A percentile compares a stretch with the other conserved stretches of the same genome.
Conservation (phyloP, 2,329 filamentous ascomycete species). For the Colletotrichum coccodes region DNA sequence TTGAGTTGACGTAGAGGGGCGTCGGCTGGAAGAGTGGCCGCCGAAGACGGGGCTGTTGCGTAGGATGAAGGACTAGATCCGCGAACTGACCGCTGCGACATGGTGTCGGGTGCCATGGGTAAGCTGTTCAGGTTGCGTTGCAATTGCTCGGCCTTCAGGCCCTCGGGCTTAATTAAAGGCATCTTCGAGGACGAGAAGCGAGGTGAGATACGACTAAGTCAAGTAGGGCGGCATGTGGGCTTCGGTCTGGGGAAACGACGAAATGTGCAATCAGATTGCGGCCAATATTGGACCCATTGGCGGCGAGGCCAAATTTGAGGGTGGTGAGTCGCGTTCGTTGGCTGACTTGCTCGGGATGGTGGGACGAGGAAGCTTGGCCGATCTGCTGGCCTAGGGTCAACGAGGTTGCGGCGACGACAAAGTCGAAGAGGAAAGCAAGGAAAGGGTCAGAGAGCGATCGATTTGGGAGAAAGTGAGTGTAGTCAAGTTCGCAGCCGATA, state of each 20-base stretch:
- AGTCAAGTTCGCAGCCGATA: not conserved
- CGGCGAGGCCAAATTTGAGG: not conserved
- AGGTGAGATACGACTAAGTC: not conserved
- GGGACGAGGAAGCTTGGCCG: not conserved
- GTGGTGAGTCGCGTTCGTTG: not conserved
- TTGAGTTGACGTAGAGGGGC: not conserved
- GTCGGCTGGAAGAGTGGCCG: not conserved
- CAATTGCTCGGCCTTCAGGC: not conserved
- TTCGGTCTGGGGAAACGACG: too few species aligned
- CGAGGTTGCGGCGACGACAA: not conserved
- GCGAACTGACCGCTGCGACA: not conserved
- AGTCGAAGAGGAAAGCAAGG: too few species aligned
- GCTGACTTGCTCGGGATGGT: not conserved
- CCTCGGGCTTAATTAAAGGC: constrained; percentile 10
- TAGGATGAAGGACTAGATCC: not conserved
- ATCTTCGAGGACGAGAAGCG: not conserved
- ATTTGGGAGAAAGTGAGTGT: too few species aligned
- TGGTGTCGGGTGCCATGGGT: not conserved
- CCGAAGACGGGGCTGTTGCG: not conserved
- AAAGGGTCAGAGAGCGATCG: too few species aligned
- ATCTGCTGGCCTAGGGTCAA: not conserved
- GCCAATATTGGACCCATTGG: not conserved
- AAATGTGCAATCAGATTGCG: too few species aligned
- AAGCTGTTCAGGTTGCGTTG: not conserved
- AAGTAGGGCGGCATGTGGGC: not conserved